A percentile compares a stretch with the other conserved stretches of the same genome.
These are phyloP conservation scores for Puccinia coronata DNA, from an alignment of 1,284 basidiomycete genomes.

Conservation along the genomic window DNA sequence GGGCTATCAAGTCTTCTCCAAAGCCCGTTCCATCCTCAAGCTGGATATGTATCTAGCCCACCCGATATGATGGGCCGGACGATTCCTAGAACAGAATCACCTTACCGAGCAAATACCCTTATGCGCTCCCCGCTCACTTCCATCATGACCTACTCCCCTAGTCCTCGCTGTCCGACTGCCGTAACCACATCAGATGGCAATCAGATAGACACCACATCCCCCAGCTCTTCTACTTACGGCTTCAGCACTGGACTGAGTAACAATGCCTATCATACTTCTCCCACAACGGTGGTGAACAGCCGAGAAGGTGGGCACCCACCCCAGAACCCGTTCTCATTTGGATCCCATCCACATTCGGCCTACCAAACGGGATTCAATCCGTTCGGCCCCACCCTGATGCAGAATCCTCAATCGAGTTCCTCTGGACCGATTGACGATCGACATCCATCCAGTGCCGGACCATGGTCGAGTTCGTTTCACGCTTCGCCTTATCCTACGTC, in stretches of 20 bases:
- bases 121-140: constrained; percentile 25
- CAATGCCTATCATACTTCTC: neutral
- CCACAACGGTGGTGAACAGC: neutral
- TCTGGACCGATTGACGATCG: neutral
- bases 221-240: constrained; percentile 25
- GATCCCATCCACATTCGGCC: constrained; percentile 4
- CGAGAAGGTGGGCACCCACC: constrained; percentile 7
- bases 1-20: constrained; percentile 16
- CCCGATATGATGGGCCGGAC: constrained; percentile 22
- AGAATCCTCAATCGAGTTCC: neutral
- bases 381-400: constrained; percentile 5
- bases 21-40: constrained; percentile 45
- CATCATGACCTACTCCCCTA: constrained; percentile 9
- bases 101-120: constrained; percentile 17
- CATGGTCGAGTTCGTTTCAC: constrained; percentile 31
- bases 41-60: neutral
- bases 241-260: neutral
- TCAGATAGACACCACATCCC: constrained; percentile 2
- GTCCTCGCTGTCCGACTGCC: constrained; percentile 9
- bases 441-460: constrained; percentile 38
- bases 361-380: constrained; percentile 29
- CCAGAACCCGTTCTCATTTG: constrained; percentile 30
- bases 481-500: neutral
- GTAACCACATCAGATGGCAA: constrained; percentile 6
- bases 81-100: constrained; percentile 37